Base-by-base conservation (phyloP, 768 basidiomycete genomes). In the Lanmaoa pseudosensibilis region DNA sequence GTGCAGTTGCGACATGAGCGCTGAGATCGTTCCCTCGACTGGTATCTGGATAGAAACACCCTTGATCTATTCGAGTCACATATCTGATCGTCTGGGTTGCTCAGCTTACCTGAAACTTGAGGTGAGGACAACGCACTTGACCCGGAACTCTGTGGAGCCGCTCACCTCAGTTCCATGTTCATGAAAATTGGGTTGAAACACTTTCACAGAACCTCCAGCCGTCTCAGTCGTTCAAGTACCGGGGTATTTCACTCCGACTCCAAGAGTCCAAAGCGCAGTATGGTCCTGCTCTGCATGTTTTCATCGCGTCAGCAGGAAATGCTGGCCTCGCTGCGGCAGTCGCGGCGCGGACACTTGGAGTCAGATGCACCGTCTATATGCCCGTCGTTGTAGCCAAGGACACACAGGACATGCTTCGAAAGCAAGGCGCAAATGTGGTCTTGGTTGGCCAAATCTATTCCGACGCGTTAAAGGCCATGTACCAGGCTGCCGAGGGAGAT, bases 301-400 rank as follows among this genome's bases (percentile, higher is more conserved):
- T 90, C 41, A 82, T 85, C 49, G 88, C 90, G 0, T 92, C 90
- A 0, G 81, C 86, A 5, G 90, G 90, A n/a, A 91, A 92, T 65
- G 90, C 87, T n/a, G 89, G 84, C 1, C 73, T 90, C 15, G 90
- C 88, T 13, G 80, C 82, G 0, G 88, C 88, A 16, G 80, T 81
- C 58, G 85, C 84, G 21, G 82, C 88, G 10, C 74, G 78, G 30
- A 72, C 65, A 19, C 75, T 90, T 23, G 71, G 73, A 7, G 73
- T 89, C 41, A 75, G 68, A 64, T 90, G 88, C 67, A 87, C 83
- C 7, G 83, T 91, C 2, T 90, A 78, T 66, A 75, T 92, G 23
- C 88, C 90, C 0, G 69, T 77, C 34, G 80, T 79, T 6, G 84
- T 78, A 13, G 62, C 78, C 34, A 69, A 71, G 60, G 76, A 72